phyloP scores from a whole-genome alignment of 2,329 filamentous ascomycete species.

The Aspergillaceae sp. region DNA sequence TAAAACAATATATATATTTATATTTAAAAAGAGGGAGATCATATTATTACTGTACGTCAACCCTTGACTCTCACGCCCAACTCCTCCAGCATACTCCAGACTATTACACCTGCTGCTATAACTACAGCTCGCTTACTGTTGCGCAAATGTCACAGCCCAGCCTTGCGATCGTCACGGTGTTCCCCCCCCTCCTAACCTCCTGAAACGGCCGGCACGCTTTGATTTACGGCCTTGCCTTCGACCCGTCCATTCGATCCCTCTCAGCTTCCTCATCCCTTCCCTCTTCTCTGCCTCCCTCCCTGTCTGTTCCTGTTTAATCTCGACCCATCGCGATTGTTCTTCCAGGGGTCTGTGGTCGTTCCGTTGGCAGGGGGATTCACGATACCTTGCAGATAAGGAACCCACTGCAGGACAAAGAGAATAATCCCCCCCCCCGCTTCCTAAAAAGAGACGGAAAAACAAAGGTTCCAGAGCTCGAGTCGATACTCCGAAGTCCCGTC shows the following conservation, averaged over 20 bases:
- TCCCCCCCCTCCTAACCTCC: slow-evolving; percentile 3
- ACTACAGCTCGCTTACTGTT: background rate
- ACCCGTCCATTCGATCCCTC: background rate
- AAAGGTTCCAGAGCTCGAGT: background rate
- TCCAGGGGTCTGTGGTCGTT: background rate
- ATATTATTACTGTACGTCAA: too few relatives aligned
- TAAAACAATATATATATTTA: too few relatives aligned
- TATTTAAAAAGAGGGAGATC: too few relatives aligned
- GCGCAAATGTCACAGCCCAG: slow-evolving; percentile 2
- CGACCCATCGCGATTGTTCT: too few relatives aligned
- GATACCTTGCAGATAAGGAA: slow-evolving; percentile 5
- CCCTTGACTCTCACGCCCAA: too few relatives aligned
- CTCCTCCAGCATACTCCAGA: background rate
- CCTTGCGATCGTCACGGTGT: slow-evolving; percentile 9
- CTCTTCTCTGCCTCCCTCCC: slow-evolving; percentile 3
- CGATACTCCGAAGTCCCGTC: background rate
- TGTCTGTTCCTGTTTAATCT: slow-evolving; percentile 4
- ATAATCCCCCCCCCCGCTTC: background rate
- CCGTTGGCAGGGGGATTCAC: slow-evolving; percentile 4
- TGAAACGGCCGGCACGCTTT: background rate
- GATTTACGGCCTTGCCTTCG: background rate
- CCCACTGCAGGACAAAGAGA: background rate
- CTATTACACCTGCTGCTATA: background rate
- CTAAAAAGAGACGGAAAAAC: too few relatives aligned
- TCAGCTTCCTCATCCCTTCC: background rate